Base-by-base conservation (phyloP, 305 asterid species). In the Solanum hybrid region DNA sequence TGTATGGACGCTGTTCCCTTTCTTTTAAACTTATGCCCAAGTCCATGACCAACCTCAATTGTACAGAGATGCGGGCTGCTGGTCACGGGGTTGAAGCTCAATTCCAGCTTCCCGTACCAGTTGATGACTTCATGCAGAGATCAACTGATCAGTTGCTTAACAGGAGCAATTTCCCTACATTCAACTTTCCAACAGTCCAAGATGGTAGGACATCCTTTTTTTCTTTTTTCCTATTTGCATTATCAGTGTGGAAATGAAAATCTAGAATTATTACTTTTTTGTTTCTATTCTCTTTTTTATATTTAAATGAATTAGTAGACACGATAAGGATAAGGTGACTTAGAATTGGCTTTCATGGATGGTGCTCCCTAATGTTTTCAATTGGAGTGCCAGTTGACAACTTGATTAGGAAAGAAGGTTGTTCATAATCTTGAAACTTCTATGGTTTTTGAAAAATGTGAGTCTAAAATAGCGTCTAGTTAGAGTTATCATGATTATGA, bases 61-160 rank as follows among this genome's bases (percentile, higher is more conserved):
- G 98, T 91, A 90, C 98, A 35, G 99, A 97, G 94, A 97, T 97
- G 99, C 92, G 96, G 90, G 99, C 98, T 85, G 99, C 99, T 92
- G 99, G 99, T 88, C 98, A 97, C 87, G 99, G 98, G 79, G 95
- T 97, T 88, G 99, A 97, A 89, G 98, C 97, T 90, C 98, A 96
- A 79, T 97, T 97, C 92, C 98, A 95, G 94, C 94, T 96, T 91
- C 99, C 98, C 7, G 94, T 97, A 37, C 94, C 98, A 29, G 99
- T 97, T 88, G 99, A 97, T 88, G 99, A 96, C 89, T 96, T 97
- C 94, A 97, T 97, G 98, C 99, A 94, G 92, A 93, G 98, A 94
- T 94, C 99, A 60, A 92, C 97, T 1, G 98, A 97, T 92, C 98
- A 97, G 90, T 93, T 97, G 88, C 95, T 97, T 51, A 96, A 91